These are phyloP conservation scores for Xylaria sp. DNA, from an alignment of 2,329 filamentous ascomycete genomes.

Conservation along the genomic window DNA sequence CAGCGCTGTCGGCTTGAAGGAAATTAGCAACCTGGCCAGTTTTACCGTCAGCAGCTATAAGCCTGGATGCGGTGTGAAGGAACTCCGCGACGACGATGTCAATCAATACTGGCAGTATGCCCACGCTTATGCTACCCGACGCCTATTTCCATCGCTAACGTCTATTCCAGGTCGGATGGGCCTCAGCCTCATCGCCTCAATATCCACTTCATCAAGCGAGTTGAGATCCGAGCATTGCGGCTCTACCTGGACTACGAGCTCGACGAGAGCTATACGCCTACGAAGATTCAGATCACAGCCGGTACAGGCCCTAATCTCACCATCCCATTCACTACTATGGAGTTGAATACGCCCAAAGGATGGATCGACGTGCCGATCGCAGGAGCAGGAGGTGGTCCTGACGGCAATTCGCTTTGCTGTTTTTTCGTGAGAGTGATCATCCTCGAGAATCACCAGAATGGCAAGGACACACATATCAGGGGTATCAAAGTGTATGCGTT, in stretches of 20 bases:
- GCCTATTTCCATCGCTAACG: conserved; percentile 5
- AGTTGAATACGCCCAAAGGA: conserved; percentile 80
- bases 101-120: conserved; percentile 81
- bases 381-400: conserved; percentile 66
- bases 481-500: conserved; percentile 86
- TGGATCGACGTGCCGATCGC: conserved; percentile 85
- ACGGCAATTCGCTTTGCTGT: conserved; percentile 80
- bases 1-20: conserved; percentile 71
- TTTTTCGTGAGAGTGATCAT: conserved; percentile 92
- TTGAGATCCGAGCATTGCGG: conserved; percentile 80
- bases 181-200: conserved; percentile 85
- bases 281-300: conserved; percentile 86
- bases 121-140: background rate
- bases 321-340: conserved; percentile 85
- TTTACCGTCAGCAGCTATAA: conserved; percentile 87
- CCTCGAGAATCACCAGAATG: conserved; percentile 97
- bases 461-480: conserved; percentile 97
- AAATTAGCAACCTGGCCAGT: conserved; percentile 84
- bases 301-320: conserved; percentile 93
- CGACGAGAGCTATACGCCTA: conserved; percentile 97
- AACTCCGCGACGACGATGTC: conserved; percentile 78
- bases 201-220: conserved; percentile 86
- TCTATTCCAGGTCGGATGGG: conserved; percentile 72
- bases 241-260: conserved; percentile 90
- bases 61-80: conserved; percentile 80